Evolutionary conservation across 805 yeast species (phyloP).

Genomic region (Starmerella roubikii): DNA sequence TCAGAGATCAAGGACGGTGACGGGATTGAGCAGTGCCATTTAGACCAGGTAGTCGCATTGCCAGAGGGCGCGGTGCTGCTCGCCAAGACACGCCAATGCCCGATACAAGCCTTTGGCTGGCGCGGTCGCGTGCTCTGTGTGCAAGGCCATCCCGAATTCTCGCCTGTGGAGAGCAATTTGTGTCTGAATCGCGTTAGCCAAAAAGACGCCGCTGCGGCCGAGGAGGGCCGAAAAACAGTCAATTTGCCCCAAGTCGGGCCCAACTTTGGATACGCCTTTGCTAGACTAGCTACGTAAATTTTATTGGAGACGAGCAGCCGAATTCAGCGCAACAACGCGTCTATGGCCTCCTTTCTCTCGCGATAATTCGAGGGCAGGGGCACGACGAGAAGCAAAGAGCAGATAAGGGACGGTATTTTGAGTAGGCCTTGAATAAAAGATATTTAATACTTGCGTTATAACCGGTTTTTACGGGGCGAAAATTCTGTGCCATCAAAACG

Average conservation of each 20-base stretch:
- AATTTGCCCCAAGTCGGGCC: conserved; percentile 2
- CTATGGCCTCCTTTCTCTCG: too few species aligned
- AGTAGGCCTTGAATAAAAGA: too few species aligned
- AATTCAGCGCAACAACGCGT: too few species aligned
- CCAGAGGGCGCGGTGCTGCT: conserved; percentile 31
- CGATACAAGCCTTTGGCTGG: conserved; percentile 44
- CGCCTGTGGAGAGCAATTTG: conserved; percentile 24
- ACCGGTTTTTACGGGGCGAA: too few species aligned
- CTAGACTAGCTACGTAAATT: not conserved
- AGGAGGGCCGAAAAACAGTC: not conserved
- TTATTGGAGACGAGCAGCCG: too few species aligned
- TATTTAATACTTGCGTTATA: too few species aligned
- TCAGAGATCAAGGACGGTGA: conserved; percentile 16
- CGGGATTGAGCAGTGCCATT: conserved; percentile 43
- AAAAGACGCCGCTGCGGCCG: conserved; percentile 1
- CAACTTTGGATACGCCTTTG: conserved; percentile 3
- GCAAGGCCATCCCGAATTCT: conserved; percentile 88
- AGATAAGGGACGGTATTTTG: too few species aligned
- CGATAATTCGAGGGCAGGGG: too few species aligned
- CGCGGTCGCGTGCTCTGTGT: conserved; percentile 35
- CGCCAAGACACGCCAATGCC: conserved; percentile 44
- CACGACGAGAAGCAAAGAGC: too few species aligned
- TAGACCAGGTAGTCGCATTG: conserved; percentile 38
- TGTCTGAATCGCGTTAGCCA: not conserved
- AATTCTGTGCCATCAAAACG: too few species aligned